Base-by-base conservation (phyloP, 2,329 filamentous ascomycete genomes). In the Rutstroemia sp. region DNA sequence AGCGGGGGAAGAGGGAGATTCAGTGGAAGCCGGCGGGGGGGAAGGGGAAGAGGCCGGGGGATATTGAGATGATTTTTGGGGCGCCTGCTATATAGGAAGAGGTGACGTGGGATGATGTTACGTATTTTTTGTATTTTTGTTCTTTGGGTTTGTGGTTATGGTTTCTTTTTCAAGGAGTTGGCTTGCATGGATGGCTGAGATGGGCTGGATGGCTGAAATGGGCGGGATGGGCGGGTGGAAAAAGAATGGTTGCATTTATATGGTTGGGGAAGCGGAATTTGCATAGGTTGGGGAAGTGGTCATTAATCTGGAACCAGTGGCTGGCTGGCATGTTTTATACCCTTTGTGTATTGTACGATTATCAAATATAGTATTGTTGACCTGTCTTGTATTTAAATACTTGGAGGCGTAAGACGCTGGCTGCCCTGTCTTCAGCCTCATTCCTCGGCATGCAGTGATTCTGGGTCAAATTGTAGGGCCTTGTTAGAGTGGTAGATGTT, bases 1-100 rank as follows among this genome's bases (percentile, higher is more conserved):
- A 38, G 42, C 34, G n/a, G 2, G 46, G 53, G 8, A 44, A 55
- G 38, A 37, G 53, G 3, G 27, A 30, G 5, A 50, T 55, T 12
- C 42, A 55, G 37, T 23, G 42, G 12, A 41, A 50, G n/a, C 53
- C 53, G 37, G 49, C 46, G 5, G 14, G 42, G 44, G 37, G 17
- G 14, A 34, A 55, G n/a, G 7, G 12, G 38, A 48, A 9, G 4
- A 21, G 25, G 19, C 4, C 51, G 16, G 53, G 37, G 37, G 25
- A 50, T n/a, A 19, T 50, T 5, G 46, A 55, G 25, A 37, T 50
- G 25, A 44, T 50, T 50, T 19, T 50, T 45, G 44, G 44, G 17
- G 21, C 12, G 23, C 10, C 12, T 23, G 23, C 10, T 12, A 5
- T 19, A 19, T 19, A 19, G 19, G 19, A 19, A 19, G 19, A 19